A percentile compares a stretch with the other conserved stretches of the same genome.
phyloP scores from a whole-genome alignment of 139 green algal species.

The Coelastrella sp. region DNA sequence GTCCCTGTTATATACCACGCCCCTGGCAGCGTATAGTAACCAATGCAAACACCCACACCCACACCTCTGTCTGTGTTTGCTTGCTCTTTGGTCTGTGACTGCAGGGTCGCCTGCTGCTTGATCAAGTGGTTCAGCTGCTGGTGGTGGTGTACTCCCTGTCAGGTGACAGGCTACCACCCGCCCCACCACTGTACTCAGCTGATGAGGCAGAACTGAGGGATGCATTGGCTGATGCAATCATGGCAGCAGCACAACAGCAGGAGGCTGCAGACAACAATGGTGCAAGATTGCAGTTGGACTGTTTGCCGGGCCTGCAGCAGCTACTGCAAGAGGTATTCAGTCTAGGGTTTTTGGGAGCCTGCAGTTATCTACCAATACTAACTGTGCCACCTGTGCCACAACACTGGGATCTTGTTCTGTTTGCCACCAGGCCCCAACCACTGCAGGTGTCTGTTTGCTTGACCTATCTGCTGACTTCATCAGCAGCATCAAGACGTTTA shows the following conservation, averaged over 20 bases:
- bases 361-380: too few relatives aligned
- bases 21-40: too few relatives aligned
- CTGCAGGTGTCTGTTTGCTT: too few relatives aligned
- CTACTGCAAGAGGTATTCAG: slow-evolving; percentile 25
- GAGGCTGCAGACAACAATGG: background rate
- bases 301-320: slow-evolving; percentile 10
- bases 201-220: slow-evolving; percentile 42
- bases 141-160: slow-evolving; percentile 57
- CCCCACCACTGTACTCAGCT: slow-evolving; percentile 30
- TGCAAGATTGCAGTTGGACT: slow-evolving; percentile 9
- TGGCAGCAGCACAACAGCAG: slow-evolving; percentile 37
- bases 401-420: too few relatives aligned
- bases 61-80: background rate
- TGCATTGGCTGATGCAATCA: slow-evolving; percentile 49
- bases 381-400: too few relatives aligned
- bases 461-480: too few relatives aligned
- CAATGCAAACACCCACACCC: too few relatives aligned
- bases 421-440: too few relatives aligned
- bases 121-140: slow-evolving; percentile 57
- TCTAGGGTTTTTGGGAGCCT: too few relatives aligned
- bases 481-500: background rate
- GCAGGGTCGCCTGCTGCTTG: slow-evolving; percentile 45
- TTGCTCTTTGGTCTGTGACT: too few relatives aligned
- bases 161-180: slow-evolving; percentile 36
- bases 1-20: too few relatives aligned